phyloP scores from a whole-genome alignment of 345 rosid species.

The Eucalyptus tenuipes region DNA sequence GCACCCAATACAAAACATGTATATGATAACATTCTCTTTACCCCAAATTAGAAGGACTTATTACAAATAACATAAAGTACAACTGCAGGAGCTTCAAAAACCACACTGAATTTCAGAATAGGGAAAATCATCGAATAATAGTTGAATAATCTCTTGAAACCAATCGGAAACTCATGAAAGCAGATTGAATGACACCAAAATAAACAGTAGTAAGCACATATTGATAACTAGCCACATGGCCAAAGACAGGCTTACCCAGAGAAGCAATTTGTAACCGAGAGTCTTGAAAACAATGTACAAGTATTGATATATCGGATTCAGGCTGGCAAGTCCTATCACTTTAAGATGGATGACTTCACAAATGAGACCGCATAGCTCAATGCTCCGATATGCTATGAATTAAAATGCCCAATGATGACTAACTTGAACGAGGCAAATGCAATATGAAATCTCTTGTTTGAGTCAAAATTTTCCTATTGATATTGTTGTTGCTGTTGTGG shows the following conservation, averaged over 20 bases:
- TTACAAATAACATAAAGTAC: not conserved
- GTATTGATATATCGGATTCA: fast-evolving
- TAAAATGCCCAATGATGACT: fast-evolving
- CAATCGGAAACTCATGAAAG: fast-evolving
- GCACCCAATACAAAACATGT: not conserved
- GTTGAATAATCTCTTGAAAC: not conserved
- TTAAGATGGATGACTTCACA: not conserved
- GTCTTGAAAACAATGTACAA: not conserved
- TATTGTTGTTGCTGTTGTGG: fast-evolving
- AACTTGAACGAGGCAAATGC: not conserved
- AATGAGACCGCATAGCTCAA: not conserved
- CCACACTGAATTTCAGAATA: not conserved
- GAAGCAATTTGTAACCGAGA: fast-evolving
- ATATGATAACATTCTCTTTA: not conserved
- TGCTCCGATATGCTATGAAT: fast-evolving
- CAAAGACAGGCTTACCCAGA: fast-evolving
- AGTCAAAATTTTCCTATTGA: fast-evolving
- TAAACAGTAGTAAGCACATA: fast-evolving
- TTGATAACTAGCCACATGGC: not conserved
- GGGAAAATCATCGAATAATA: fast-evolving
- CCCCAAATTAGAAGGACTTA: not conserved
- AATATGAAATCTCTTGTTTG: not conserved
- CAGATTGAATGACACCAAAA: not conserved
- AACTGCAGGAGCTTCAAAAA: not conserved
- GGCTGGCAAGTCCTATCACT: fast-evolving